Conservation (phyloP, 2,329 filamentous ascomycete genomes). For the Aspergillus terreus region DNA sequence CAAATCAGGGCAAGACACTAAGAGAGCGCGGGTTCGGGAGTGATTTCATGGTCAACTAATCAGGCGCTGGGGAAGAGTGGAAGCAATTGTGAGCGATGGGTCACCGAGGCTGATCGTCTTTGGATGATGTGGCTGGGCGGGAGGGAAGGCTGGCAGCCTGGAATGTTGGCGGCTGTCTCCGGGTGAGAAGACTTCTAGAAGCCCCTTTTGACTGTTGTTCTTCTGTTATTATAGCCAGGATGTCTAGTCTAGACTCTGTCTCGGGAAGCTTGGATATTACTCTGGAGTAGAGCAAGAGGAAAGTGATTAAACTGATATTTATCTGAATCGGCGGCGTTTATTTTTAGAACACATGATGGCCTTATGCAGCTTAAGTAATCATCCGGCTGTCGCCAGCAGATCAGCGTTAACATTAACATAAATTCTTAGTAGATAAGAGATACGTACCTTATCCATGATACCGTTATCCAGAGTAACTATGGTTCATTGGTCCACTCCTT, state of each 20-base stretch:
- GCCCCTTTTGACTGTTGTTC: not conserved
- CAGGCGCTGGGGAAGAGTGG: not conserved
- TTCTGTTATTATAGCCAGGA: too few species aligned
- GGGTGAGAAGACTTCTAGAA: not conserved
- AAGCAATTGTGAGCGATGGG: not conserved
- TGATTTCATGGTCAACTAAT: constrained; percentile 1
- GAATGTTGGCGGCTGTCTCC: not conserved
- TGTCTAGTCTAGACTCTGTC: too few species aligned
- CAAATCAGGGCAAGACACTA: not conserved
- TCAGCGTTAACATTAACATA: not conserved
- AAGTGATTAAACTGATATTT: not conserved
- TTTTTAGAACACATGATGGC: not conserved
- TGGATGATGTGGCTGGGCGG: not conserved
- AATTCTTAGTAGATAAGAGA: too few species aligned
- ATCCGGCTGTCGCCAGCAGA: not conserved
- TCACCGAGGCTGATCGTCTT: not conserved
- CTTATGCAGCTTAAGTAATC: not conserved
- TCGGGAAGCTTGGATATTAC: too few species aligned
- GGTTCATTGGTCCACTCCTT: too few species aligned
- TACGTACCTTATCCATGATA: too few species aligned
- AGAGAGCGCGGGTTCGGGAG: not conserved
- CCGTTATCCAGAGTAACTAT: too few species aligned
- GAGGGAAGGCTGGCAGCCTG: too few species aligned
- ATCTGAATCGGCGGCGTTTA: not conserved
- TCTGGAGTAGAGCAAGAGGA: too few species aligned